These are phyloP conservation scores for Dispira simplex DNA, from an alignment of 192 early-diverging fungal genomes.

Conservation along the genomic window DNA sequence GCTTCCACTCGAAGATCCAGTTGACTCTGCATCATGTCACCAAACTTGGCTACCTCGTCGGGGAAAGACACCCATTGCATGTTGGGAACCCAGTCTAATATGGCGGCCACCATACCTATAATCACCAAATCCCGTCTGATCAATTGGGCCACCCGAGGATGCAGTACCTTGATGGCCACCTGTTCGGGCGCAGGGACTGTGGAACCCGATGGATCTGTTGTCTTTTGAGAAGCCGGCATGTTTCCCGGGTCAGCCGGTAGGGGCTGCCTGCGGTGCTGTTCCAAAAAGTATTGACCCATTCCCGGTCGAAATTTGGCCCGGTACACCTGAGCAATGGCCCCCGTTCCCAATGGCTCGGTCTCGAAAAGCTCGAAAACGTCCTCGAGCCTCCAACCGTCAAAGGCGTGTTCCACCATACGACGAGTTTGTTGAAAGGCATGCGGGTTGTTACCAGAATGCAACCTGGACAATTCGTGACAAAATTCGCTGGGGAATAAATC, in stretches of 20 bases:
- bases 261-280: constrained; percentile 12
- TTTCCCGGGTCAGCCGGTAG: constrained; percentile 17
- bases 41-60: constrained; percentile 81
- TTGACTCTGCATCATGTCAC: constrained; percentile 82
- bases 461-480: constrained; percentile 51
- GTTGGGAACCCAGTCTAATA: constrained; percentile 55
- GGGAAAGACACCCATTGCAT: constrained; percentile 77
- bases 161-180: constrained; percentile 84
- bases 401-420: constrained; percentile 37
- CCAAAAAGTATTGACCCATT: constrained; percentile 16
- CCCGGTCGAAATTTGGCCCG: constrained; percentile 12
- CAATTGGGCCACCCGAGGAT: constrained; percentile 52
- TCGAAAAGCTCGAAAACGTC: constrained; percentile 69
- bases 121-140: constrained; percentile 75
- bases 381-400: constrained; percentile 47
- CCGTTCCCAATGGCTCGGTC: constrained; percentile 66
- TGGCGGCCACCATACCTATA: constrained; percentile 47
- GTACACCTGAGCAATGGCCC: constrained; percentile 89
- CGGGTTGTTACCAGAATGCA: constrained; percentile 68
- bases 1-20: constrained; percentile 74
- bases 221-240: constrained; percentile 62
- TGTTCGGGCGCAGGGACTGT: constrained; percentile 20
- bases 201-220: constrained; percentile 64
- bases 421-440: constrained; percentile 60
- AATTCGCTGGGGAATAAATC: constrained; percentile 71